Evolutionary conservation across 2,329 filamentous ascomycete genomes (phyloP).

Genomic region (Penicillium sp.): DNA sequence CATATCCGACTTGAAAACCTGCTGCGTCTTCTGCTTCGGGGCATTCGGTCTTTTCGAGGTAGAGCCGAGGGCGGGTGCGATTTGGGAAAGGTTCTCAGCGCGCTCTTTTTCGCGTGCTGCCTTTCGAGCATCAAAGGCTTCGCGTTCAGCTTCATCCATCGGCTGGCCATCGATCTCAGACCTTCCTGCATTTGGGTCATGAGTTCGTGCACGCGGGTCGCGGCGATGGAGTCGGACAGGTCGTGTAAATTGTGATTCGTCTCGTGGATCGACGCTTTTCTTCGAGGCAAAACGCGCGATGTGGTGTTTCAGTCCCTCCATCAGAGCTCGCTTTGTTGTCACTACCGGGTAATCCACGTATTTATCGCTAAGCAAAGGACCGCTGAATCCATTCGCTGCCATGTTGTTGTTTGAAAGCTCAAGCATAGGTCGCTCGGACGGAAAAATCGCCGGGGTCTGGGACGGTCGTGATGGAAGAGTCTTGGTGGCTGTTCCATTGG

Average conservation of each 20-base stretch:
- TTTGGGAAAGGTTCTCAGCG: constrained; percentile 84
- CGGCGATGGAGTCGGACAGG: constrained; percentile 87
- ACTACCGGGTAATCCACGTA: constrained; percentile 66
- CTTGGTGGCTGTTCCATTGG: constrained; percentile 23
- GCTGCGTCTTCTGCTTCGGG: constrained; percentile 76
- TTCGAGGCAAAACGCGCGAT: constrained; percentile 76
- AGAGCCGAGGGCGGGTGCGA: constrained; percentile 73
- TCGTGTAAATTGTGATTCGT: constrained; percentile 79
- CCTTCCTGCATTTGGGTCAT: constrained; percentile 56
- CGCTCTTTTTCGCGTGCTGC: constrained; percentile 82
- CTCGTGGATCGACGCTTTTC: constrained; percentile 62
- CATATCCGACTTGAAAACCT: constrained; percentile 78
- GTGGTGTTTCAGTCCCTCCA: constrained; percentile 80
- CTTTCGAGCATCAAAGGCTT: constrained; percentile 57
- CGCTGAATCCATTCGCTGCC: constrained; percentile 42
- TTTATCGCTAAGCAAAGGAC: constrained; percentile 37
- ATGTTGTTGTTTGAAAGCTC: constrained; percentile 27
- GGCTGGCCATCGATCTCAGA: constrained; percentile 42
- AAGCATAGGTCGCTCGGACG: constrained; percentile 18
- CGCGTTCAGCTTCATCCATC: constrained; percentile 65
- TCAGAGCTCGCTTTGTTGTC: constrained; percentile 75
- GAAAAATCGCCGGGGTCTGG: constrained; percentile 16
- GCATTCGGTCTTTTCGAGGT: constrained; percentile 66
- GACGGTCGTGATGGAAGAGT: constrained; percentile 24
- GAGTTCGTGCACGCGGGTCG: constrained; percentile 64